Conservation (phyloP, 352 stramenopile genomes). For the Globisporangium middletonii region DNA sequence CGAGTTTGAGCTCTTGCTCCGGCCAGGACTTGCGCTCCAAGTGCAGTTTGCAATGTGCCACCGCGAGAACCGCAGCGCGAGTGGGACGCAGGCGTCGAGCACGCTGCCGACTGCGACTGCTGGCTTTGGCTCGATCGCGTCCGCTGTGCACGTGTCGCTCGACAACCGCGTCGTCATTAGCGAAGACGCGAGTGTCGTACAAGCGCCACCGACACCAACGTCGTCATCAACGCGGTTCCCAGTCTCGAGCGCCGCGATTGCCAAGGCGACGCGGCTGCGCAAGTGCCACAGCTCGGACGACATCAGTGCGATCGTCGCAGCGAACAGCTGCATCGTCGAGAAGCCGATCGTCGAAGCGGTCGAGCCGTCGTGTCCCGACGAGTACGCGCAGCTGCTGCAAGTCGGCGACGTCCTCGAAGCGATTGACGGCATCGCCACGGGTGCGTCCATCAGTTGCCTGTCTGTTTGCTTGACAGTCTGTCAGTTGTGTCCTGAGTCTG, state of each 20-base stretch:
- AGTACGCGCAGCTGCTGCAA: slow-evolving; percentile 39
- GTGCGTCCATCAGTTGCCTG: slow-evolving; percentile 13
- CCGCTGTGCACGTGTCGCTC: slow-evolving; percentile 21
- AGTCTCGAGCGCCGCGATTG: background rate
- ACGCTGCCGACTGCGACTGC: background rate
- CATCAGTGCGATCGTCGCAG: slow-evolving; percentile 26
- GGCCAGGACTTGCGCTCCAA: slow-evolving; percentile 36
- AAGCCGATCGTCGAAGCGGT: slow-evolving; percentile 45
- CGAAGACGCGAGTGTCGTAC: slow-evolving; percentile 29
- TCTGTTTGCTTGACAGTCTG: background rate
- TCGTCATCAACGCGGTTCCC: background rate
- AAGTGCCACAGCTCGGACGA: slow-evolving; percentile 64
- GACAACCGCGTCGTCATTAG: slow-evolving; percentile 34
- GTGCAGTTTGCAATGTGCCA: slow-evolving; percentile 54
- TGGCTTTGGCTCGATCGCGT: slow-evolving; percentile 33
- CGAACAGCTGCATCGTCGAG: slow-evolving; percentile 12
- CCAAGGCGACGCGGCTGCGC: slow-evolving; percentile 13
- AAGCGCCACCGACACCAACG: background rate
- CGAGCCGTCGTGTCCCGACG: slow-evolving; percentile 18
- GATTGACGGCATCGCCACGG: slow-evolving; percentile 64
- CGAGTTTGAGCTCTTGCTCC: slow-evolving; percentile 56
- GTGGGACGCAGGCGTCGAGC: background rate
- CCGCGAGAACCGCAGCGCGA: slow-evolving; percentile 32
- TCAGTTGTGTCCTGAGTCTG: background rate
- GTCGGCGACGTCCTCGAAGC: slow-evolving; percentile 67